These are phyloP conservation scores for Persicaria tinctoria DNA, from an alignment of 148 eudicot species.

Conservation along the genomic window DNA sequence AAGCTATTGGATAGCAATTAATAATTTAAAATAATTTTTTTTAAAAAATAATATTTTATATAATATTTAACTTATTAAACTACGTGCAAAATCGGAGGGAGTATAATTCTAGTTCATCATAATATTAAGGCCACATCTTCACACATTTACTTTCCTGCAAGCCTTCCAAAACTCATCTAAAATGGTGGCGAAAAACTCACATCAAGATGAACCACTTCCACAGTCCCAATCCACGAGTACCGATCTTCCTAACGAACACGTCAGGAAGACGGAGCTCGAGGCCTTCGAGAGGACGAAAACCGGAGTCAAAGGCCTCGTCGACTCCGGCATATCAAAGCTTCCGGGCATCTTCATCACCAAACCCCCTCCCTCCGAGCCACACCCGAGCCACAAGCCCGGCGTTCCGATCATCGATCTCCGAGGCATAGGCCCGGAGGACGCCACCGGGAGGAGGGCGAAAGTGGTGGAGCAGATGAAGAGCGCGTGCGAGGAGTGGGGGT, in stretches of 20 bases:
- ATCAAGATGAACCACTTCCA: not conserved
- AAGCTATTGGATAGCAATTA: too few species aligned
- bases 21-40: too few species aligned
- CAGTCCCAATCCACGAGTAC: not conserved
- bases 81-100: too few species aligned
- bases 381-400: not conserved
- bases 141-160: not conserved
- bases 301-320: conserved; percentile 39
- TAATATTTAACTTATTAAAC: too few species aligned
- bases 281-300: conserved; percentile 37
- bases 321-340: conserved; percentile 22
- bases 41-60: too few species aligned
- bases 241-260: not conserved
- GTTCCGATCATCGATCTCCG: conserved; percentile 22
- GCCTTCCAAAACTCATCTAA: not conserved
- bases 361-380: not conserved
- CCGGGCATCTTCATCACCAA: conserved; percentile 22
- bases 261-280: conserved; percentile 15
- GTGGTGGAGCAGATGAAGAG: conserved; percentile 14
- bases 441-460: conserved; percentile 3
- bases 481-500: conserved; percentile 32
- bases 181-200: not conserved
- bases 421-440: conserved; percentile 5
- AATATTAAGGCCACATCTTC: too few species aligned
- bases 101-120: too few species aligned